Base-by-base conservation (phyloP, 164 flowering plant genomes). In the Protea cynaroides region DNA sequence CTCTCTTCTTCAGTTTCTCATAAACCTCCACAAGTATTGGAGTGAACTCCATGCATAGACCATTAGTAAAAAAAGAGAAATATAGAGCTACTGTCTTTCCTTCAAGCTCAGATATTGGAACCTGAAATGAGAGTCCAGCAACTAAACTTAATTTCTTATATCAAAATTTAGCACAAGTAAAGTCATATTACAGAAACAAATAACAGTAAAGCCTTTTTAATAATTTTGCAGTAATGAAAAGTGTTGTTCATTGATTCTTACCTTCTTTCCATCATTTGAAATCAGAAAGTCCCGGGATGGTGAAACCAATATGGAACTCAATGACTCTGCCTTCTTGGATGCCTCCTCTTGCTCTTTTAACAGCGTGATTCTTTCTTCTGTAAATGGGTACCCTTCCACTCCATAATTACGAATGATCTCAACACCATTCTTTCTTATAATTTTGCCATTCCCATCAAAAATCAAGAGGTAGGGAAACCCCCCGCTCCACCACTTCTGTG, bases 51-150 rank as follows among this genome's bases (percentile, higher is more conserved):
- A n/a, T 8, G 40, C 78, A 75, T 13, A 62, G 8, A 0, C 11
- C 17, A 63, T 62, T 62, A 4, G 66, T 53, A 25, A 68, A 53
- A 56, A 54, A 7, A 3, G 71, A 43, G 64, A 85, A 83, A 59
- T 81, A 83, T 38, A 85, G 77, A 23, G 82, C 85, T 0, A 80
- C 74, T 14, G 60, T 72, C 61, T 78, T 83, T 58, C 89, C 86
- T 71, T 85, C 84, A 29, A 85, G 85, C 29, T 83, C 82, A 60
- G 78, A 68, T 6, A 85, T 76, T 61, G 81, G 79, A 9, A 82
- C 77, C 89, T 74, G 8, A 55, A 4, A 59, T 44, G 3, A 56
- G 34, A 29, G 34, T 29, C 34, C 5, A 29, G 18, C 8, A 6
- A 59, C 47, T 12, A 50, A 50, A 40, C 14, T 40, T 8, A 40